A percentile compares a stretch with the other conserved stretches of the same genome.
Evolutionary conservation across 2,329 filamentous ascomycete species (phyloP).

Genomic region (Chaetothyriales sp.): DNA sequence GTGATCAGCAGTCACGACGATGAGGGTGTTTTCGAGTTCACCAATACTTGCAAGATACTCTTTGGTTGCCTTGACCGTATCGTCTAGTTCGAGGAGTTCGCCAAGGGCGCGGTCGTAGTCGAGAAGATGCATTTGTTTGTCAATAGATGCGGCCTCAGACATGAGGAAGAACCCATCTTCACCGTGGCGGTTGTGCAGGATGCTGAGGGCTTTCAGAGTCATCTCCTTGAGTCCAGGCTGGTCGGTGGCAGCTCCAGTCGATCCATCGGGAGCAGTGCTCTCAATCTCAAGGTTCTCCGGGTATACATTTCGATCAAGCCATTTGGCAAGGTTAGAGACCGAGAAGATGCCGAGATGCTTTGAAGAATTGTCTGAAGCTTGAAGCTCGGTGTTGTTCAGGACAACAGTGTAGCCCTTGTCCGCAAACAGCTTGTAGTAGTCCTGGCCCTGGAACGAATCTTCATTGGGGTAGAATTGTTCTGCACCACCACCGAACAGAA

Average conservation of each 20-base stretch:
- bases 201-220: constrained; percentile 73
- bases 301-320: constrained; percentile 76
- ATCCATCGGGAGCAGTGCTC: constrained; percentile 55
- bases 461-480: constrained; percentile 60
- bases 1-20: constrained; percentile 75
- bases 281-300: constrained; percentile 50
- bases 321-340: constrained; percentile 60
- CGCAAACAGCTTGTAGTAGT: constrained; percentile 58
- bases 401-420: constrained; percentile 58
- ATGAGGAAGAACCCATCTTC: constrained; percentile 74
- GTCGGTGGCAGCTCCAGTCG: constrained; percentile 49
- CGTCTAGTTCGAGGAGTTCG: constrained; percentile 72
- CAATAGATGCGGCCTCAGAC: constrained; percentile 70
- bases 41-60: constrained; percentile 51
- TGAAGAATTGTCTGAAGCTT: constrained; percentile 40
- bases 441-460: constrained; percentile 50
- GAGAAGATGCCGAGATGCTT: constrained; percentile 66
- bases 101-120: constrained; percentile 77
- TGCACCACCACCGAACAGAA: constrained; percentile 67
- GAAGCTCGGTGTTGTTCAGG: constrained; percentile 58
- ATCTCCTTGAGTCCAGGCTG: constrained; percentile 77
- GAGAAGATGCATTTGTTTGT: constrained; percentile 77
- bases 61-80: constrained; percentile 63
- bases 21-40: constrained; percentile 57
- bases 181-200: constrained; percentile 51